Percentiles rank a stretch among this genome's conserved stretches.
Evolutionary conservation across 2,329 filamentous ascomycete genomes (phyloP).

Genomic region (Beauveria asiatica): DNA sequence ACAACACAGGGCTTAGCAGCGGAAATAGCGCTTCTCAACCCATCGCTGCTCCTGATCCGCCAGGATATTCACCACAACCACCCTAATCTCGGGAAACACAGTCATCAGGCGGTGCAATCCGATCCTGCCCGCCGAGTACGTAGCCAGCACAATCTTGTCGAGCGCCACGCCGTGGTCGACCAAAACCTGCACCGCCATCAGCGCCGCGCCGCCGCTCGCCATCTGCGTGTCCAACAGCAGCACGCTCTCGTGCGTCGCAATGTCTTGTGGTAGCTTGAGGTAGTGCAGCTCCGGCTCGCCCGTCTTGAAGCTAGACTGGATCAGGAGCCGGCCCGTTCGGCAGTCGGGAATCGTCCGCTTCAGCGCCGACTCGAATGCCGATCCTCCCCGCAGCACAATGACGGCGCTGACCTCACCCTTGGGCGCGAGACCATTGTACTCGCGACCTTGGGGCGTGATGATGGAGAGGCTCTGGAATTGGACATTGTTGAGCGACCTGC

Average conservation of each 20-base stretch:
- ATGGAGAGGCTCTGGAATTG: conserved; percentile 57
- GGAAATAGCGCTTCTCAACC: conserved; percentile 84
- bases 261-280: conserved; percentile 66
- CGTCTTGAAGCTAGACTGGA: conserved; percentile 77
- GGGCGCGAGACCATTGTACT: conserved; percentile 63
- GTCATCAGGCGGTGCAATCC: conserved; percentile 78
- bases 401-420: conserved; percentile 76
- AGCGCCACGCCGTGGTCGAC: conserved; percentile 86
- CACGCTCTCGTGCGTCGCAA: conserved; percentile 68
- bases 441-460: conserved; percentile 59
- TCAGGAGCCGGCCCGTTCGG: conserved; percentile 77
- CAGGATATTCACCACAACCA: conserved; percentile 77
- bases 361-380: conserved; percentile 78
- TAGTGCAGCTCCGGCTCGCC: conserved; percentile 93
- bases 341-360: conserved; percentile 90
- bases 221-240: conserved; percentile 89
- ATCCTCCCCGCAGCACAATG: conserved; percentile 79
- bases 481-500: conserved; percentile 67
- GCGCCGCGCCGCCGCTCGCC: conserved; percentile 72
- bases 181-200: conserved; percentile 96
- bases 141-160: conserved; percentile 82
- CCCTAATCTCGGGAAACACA: conserved; percentile 79
- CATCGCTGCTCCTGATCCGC: conserved; percentile 78
- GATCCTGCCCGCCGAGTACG: conserved; percentile 78
- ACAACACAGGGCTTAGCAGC: conserved; percentile 50